A percentile compares a stretch with the other conserved stretches of the same genome.
Conservation (phyloP, 345 rosid genomes). For the Lenwebbia sp. region DNA sequence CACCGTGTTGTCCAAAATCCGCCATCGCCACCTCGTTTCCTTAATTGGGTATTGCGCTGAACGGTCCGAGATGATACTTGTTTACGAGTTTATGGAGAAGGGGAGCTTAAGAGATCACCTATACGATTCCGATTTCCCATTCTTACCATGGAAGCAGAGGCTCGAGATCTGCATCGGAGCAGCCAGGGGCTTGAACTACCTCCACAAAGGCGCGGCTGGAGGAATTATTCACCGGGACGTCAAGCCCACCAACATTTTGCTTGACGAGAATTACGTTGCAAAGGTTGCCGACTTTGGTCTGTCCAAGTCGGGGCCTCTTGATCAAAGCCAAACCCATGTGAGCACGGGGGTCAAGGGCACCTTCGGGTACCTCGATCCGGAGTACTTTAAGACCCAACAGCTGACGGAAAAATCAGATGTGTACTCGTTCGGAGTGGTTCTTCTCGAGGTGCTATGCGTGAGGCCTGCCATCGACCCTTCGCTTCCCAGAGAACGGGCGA, state of each 20-base stretch:
- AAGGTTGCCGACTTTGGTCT: constrained; percentile 62
- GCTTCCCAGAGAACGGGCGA: constrained; percentile 29
- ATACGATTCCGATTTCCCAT: constrained; percentile 18
- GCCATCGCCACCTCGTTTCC: constrained; percentile 60
- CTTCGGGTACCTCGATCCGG: constrained; percentile 51
- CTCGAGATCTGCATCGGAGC: constrained; percentile 57
- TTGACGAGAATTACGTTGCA: constrained; percentile 27
- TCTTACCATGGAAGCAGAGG: constrained; percentile 40
- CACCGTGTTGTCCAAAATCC: constrained; percentile 45
- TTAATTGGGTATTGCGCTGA: constrained; percentile 63
- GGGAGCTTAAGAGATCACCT: constrained; percentile 42
- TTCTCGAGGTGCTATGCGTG: constrained; percentile 45
- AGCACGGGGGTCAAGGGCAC: constrained; percentile 40
- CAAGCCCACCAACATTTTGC: constrained; percentile 52
- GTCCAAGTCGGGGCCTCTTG: constrained; percentile 22
- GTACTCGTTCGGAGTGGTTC: constrained; percentile 48
- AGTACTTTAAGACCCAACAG: constrained; percentile 31
- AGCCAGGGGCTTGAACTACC: constrained; percentile 41
- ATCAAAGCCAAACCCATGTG: constrained; percentile 16
- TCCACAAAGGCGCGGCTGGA: constrained; percentile 26
- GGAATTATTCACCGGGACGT: constrained; percentile 54
- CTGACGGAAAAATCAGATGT: constrained; percentile 53
- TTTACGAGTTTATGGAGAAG: constrained; percentile 52
- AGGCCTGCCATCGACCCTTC: constrained; percentile 24
- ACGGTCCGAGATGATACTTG: constrained; percentile 43